Evolutionary conservation across 2,329 filamentous ascomycete genomes (phyloP).

Genomic region (Metarhizium album): DNA sequence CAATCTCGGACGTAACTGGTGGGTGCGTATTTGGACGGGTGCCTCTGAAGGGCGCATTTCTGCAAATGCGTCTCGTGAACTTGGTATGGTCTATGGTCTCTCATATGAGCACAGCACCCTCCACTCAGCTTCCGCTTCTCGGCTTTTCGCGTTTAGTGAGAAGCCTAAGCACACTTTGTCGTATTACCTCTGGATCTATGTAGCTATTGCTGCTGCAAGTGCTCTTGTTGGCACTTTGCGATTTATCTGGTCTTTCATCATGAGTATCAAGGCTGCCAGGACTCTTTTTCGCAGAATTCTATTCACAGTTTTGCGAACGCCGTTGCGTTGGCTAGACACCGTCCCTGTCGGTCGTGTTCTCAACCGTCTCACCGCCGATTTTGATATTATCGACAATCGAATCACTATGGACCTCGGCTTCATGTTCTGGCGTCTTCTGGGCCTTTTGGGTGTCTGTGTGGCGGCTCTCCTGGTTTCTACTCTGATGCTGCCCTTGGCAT

Average conservation of each 20-base stretch:
- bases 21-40: constrained; percentile 53
- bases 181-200: constrained; percentile 61
- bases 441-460: constrained; percentile 53
- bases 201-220: constrained; percentile 45
- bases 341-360: constrained; percentile 66
- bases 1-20: constrained; percentile 50
- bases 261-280: constrained; percentile 59
- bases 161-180: constrained; percentile 29
- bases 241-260: constrained; percentile 52
- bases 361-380: constrained; percentile 70
- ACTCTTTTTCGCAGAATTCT: constrained; percentile 57
- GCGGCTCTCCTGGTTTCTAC: constrained; percentile 59
- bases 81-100: constrained; percentile 33
- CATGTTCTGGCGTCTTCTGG: constrained; percentile 47
- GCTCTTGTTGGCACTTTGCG: constrained; percentile 50
- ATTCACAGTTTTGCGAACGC: constrained; percentile 57
- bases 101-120: constrained; percentile 35
- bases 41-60: constrained; percentile 1
- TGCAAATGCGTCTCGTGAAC: constrained; percentile 14
- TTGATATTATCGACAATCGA: constrained; percentile 60
- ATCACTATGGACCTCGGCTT: constrained; percentile 54
- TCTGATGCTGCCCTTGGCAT: constrained; percentile 51
- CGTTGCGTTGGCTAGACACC: constrained; percentile 71
- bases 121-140: constrained; percentile 24
- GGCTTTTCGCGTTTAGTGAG: constrained; percentile 6